phyloP scores from a whole-genome alignment of 2,329 filamentous ascomycete genomes.

The Lachnellula arida region DNA sequence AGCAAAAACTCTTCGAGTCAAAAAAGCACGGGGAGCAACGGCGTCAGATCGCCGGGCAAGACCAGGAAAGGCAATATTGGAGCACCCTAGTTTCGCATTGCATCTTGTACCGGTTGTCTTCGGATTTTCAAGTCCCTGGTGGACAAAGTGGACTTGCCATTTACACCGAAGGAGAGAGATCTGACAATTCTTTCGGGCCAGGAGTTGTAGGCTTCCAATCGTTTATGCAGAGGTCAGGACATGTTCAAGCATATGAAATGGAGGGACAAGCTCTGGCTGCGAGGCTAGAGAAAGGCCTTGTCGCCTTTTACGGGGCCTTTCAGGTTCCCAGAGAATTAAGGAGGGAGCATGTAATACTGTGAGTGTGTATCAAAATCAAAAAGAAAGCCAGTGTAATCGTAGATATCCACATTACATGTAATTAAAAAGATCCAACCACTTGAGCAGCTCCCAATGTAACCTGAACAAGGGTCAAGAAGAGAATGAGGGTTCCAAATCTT shows the following conservation, averaged over 20 bases:
- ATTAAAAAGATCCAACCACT: conserved; percentile 2
- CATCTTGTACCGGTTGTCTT: conserved; percentile 1
- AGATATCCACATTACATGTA: no score
- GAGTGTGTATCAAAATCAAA: neutral
- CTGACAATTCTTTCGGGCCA: neutral
- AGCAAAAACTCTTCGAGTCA: neutral
- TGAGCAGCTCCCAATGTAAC: conserved; percentile 1
- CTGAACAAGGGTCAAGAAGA: conserved; percentile 1
- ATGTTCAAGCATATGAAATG: conserved; percentile 5
- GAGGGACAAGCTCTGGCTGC: conserved; percentile 1
- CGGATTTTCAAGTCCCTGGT: conserved; percentile 1
- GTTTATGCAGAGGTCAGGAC: conserved; percentile 2
- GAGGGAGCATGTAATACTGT: conserved; percentile 5
- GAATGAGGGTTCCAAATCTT: conserved; percentile 5
- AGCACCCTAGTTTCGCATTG: neutral
- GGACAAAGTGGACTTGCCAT: conserved; percentile 3
- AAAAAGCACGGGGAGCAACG: neutral
- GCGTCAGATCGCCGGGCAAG: neutral
- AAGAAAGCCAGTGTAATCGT: no score
- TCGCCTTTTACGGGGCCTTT: conserved; percentile 7
- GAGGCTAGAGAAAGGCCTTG: conserved; percentile 1
- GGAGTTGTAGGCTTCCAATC: conserved; percentile 2
- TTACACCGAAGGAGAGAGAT: neutral
- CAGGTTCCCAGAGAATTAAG: conserved; percentile 1
- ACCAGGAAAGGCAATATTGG: conserved; percentile 1